Evolutionary conservation across 257 asterid species (phyloP).

Genomic region (Fraxinus quadrangulata): DNA sequence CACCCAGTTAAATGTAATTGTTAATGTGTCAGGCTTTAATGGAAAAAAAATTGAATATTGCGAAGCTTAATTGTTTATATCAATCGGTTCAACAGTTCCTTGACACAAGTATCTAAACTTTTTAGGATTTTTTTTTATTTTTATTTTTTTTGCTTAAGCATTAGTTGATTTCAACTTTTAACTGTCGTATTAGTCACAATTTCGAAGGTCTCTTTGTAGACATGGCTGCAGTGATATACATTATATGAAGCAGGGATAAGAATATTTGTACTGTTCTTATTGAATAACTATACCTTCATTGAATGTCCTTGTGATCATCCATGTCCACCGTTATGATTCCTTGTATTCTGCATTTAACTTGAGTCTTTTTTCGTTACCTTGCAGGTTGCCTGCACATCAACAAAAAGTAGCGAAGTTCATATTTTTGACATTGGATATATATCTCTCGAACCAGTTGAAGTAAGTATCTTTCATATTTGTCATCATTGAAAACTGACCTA

Average conservation of each 20-base stretch:
- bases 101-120: not conserved
- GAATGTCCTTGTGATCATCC: not conserved
- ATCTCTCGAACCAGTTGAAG: constrained; percentile 53
- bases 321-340: not conserved
- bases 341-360: not conserved
- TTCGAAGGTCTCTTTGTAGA: not conserved
- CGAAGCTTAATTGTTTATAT: not conserved
- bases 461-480: constrained; percentile 25
- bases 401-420: constrained; percentile 38
- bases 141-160: too few species aligned
- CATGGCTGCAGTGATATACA: not conserved
- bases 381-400: constrained; percentile 52
- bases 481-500: not conserved
- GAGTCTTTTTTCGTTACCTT: not conserved
- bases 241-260: not conserved
- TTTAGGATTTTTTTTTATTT: too few species aligned
- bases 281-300: not conserved
- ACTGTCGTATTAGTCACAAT: not conserved
- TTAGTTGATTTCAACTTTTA: too few species aligned
- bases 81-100: too few species aligned
- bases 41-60: too few species aligned
- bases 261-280: not conserved
- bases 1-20: too few species aligned
- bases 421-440: constrained; percentile 53
- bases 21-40: too few species aligned